Base-by-base conservation (phyloP, 805 yeast genomes). In the Osmozyma mogii region DNA sequence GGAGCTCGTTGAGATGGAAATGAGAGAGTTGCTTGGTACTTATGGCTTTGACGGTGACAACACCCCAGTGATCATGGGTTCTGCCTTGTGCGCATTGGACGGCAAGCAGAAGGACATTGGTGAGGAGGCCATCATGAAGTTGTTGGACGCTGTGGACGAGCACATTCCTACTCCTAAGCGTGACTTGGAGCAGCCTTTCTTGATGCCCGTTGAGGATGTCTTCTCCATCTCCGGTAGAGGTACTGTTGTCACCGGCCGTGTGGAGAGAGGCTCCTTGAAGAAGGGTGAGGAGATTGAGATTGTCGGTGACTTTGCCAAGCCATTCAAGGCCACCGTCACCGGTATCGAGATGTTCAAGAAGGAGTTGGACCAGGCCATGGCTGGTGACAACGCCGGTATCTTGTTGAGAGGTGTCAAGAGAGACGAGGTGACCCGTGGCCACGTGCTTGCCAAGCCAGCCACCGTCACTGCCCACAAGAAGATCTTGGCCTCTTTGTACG, bases 261-360 rank as follows among this genome's bases (percentile, higher is more conserved):
- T 87, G 48, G 97, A 89, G 74, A 87, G 98, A 71, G 98, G 98
- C 68, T 66, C 78, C 45, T 75, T 92, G 64, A 84, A 84, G 80
- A 88, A 88, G 74, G 97, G 97, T 68, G 97, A 89, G 67, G 97
- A 92, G 72, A 70, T 92, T 50, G 97, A 92, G 73, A 79, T 92
- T 58, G 96, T 92, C 41, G 98, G 98, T 56, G 75, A 70, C 74
- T 78, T 81, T 66, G 77, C 78, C 49, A 75, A 75, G 56, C 89
- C 94, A 45, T 60, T 84, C 62, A 89, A 87, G 78, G 78, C 96
- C 49, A 84, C 82, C 41, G 96, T 88, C 42, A 92, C 98, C 35
- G 97, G 97, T 68, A 85, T 92, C 55, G 98, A 92, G 75, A 89
- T 88, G 96, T 92, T 92, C 79, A 88, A 87, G 78, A 92, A 92